Base-by-base conservation (phyloP, 192 early-diverging fungal genomes). In the Paraglomus brasilianum region DNA sequence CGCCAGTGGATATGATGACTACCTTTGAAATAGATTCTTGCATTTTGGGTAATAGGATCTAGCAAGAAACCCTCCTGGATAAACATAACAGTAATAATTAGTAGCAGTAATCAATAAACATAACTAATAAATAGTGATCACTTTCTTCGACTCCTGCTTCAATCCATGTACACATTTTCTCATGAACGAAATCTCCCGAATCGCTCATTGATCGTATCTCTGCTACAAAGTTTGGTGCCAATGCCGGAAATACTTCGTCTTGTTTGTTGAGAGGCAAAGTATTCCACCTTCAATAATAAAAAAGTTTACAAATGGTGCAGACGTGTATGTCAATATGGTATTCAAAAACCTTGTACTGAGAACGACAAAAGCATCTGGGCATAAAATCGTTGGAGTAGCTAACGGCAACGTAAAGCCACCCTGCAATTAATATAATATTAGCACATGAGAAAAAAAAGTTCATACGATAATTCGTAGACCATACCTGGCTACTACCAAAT, bases 1-100 rank as follows among this genome's bases (percentile, higher is more conserved):
- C 46, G 7, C 44, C 0, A 64, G 36, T 64, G 4, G 45, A 38
- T 38, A 48, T 48, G 6, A 30, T 5, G 49, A 48, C 21, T 2
- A 64, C 30, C 4, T 10, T 38, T n/a, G n/a, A n/a, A n/a, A 48
- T 64, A 64, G 43, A 64, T 64, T 64, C 24, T 64, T 30, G 49
- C 46, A 48, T 21, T 4, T n/a, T 64, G 46, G 46, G 5, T 8
- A 36, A 14, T 48, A 7, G 5, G 46, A 64, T 64, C 46, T 5
- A 64, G 46, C 5, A 15, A 36, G 5, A 8, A 53, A 22, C 51
- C 60, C 45, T 64, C 70, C 56, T 49, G 50, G n/a, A n/a, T n/a
- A n/a, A n/a, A n/a, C n/a, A n/a, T n/a, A 49, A 36, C 38, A 64
- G 39, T 64, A 38, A 1, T 39, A 58, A n/a, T 39, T 4, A 64